Conservation (phyloP, 139 green algal species). For the Auxenochlorella pyrenoidosa region DNA sequence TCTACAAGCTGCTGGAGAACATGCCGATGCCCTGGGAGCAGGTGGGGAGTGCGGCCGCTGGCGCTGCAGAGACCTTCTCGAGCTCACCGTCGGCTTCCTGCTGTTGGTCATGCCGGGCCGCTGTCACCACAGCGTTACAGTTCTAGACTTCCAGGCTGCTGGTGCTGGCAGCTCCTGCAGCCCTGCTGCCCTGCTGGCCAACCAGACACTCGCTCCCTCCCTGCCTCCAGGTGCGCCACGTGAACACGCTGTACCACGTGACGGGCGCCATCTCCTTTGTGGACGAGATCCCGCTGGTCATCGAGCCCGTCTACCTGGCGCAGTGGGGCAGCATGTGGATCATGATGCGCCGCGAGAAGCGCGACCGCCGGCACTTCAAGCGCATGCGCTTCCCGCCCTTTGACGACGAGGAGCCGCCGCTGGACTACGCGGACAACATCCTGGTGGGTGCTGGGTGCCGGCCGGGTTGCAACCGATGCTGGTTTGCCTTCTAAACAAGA, state of each 20-base stretch:
- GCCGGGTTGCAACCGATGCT: too few relatives aligned
- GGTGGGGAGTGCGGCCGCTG: constrained; percentile 48
- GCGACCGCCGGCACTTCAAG: constrained; percentile 99
- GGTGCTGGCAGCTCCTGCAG: not conserved
- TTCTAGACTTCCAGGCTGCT: too few relatives aligned
- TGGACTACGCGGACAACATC: constrained; percentile 99
- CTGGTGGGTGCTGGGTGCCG: constrained; percentile 59
- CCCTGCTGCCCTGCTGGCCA: not conserved
- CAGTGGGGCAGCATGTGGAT: constrained; percentile 99
- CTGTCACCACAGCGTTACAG: too few relatives aligned
- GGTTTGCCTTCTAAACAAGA: too few relatives aligned
- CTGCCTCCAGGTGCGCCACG: constrained; percentile 87
- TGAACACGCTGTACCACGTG: constrained; percentile 98
- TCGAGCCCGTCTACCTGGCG: constrained; percentile 97
- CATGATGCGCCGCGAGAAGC: constrained; percentile 99
- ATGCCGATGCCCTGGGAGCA: constrained; percentile 99
- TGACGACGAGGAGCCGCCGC: constrained; percentile 98
- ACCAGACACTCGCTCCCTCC: not conserved
- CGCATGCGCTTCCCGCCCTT: constrained; percentile 99
- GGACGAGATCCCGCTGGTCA: constrained; percentile 96
- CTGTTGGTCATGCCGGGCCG: too few relatives aligned
- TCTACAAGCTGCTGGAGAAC: constrained; percentile 99
- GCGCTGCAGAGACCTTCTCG: not conserved
- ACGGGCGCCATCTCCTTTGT: constrained; percentile 99
- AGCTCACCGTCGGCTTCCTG: too few relatives aligned